Conservation (phyloP, 345 rosid species). For the Hibiscus tridactylites region DNA sequence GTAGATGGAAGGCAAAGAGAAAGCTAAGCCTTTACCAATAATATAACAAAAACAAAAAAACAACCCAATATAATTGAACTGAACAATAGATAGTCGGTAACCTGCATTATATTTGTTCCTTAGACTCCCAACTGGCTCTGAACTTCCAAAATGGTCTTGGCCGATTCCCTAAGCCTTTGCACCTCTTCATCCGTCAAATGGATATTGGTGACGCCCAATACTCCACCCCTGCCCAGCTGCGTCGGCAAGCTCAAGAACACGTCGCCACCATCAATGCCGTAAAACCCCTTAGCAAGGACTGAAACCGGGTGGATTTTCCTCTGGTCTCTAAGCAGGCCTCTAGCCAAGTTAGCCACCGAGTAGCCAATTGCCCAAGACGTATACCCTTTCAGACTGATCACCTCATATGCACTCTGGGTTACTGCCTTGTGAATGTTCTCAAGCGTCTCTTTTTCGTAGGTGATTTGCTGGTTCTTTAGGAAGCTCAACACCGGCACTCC, state of each 20-base stretch:
- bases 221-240: slow-evolving; percentile 64
- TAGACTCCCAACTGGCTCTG: slow-evolving; percentile 17
- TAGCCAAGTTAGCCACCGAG: slow-evolving; percentile 75
- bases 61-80: background rate
- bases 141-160: slow-evolving; percentile 24
- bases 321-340: slow-evolving; percentile 73
- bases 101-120: background rate
- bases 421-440: slow-evolving; percentile 75
- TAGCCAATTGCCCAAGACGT: slow-evolving; percentile 99
- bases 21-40: background rate
- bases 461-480: slow-evolving; percentile 58
- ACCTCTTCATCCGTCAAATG: slow-evolving; percentile 68
- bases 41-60: background rate
- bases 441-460: slow-evolving; percentile 66
- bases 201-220: slow-evolving; percentile 68
- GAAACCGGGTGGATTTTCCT: slow-evolving; percentile 86
- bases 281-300: slow-evolving; percentile 75
- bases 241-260: slow-evolving; percentile 90
- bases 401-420: slow-evolving; percentile 65
- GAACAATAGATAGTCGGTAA: no score
- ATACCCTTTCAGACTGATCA: slow-evolving; percentile 78
- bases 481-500: slow-evolving; percentile 84
- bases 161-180: slow-evolving; percentile 53
- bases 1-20: background rate
- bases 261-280: slow-evolving; percentile 60